Evolutionary conservation across 2,329 filamentous ascomycete genomes (phyloP).

Genomic region (Penicillium paneum): DNA sequence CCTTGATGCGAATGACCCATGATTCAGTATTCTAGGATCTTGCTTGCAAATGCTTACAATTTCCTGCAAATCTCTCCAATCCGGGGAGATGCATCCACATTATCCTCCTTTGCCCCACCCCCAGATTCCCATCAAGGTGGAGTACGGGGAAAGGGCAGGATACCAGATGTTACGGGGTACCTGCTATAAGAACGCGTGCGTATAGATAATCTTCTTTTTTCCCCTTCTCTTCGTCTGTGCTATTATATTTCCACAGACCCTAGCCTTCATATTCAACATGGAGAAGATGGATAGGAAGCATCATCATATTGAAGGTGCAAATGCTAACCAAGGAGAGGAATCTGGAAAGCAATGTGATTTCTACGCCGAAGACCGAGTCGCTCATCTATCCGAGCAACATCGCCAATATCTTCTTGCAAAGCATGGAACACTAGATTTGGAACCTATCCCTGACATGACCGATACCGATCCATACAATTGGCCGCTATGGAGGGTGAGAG

Average conservation of each 20-base stretch:
- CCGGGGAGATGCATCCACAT: conserved; percentile 2
- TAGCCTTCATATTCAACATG: conserved; percentile 3
- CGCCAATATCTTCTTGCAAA: conserved; percentile 50
- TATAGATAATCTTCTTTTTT: neutral
- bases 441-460: conserved; percentile 51
- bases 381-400: conserved; percentile 25
- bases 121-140: conserved; percentile 3
- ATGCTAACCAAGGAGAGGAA: conserved; percentile 7
- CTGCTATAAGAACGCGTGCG: neutral
- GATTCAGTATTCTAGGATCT: neutral
- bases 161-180: neutral
- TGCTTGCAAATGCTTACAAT: neutral
- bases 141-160: neutral
- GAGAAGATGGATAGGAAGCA: conserved; percentile 12
- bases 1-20: neutral
- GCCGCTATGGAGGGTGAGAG: conserved; percentile 49
- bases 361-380: conserved; percentile 18
- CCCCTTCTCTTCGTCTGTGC: neutral
- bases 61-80: neutral
- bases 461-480: conserved; percentile 57
- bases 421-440: conserved; percentile 55
- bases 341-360: conserved; percentile 15
- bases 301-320: conserved; percentile 13
- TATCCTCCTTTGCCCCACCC: neutral
- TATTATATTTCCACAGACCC: neutral